phyloP scores from a whole-genome alignment of 2,329 filamentous ascomycete species.

The Cyphellophora attinorum region DNA sequence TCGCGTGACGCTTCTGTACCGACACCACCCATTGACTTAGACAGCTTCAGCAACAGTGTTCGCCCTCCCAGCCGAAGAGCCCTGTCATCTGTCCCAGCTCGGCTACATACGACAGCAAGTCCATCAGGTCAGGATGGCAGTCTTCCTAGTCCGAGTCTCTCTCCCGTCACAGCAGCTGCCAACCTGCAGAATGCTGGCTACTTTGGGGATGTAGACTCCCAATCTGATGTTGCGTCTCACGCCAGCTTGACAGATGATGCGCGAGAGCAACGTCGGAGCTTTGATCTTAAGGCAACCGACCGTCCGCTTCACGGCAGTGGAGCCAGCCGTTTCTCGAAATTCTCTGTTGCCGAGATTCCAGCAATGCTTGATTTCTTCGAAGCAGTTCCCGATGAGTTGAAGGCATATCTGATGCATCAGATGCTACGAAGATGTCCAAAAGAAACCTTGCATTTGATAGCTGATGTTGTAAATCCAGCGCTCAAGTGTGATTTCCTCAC shows the following conservation, averaged over 20 bases:
- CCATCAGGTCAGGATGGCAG: constrained; percentile 75
- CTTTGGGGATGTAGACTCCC: constrained; percentile 35
- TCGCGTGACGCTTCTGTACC: constrained; percentile 18
- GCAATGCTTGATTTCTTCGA: constrained; percentile 84
- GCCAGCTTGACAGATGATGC: constrained; percentile 12
- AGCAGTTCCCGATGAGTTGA: constrained; percentile 79
- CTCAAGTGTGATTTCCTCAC: constrained; percentile 88
- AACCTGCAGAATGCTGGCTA: constrained; percentile 35
- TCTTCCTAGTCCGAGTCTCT: constrained; percentile 87
- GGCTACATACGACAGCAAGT: constrained; percentile 52
- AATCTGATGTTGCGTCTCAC: constrained; percentile 27
- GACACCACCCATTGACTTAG: constrained; percentile 17
- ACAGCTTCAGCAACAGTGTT: constrained; percentile 11
- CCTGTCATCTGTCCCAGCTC: constrained; percentile 20
- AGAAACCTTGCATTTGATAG: constrained; percentile 79
- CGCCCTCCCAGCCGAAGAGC: constrained; percentile 28
- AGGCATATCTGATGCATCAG: constrained; percentile 95
- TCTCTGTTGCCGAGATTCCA: constrained; percentile 65
- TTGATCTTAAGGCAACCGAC: not conserved
- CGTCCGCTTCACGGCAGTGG: constrained; percentile 3
- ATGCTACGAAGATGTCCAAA: constrained; percentile 80
- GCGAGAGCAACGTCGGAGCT: constrained; percentile 6
- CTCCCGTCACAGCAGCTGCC: constrained; percentile 76
- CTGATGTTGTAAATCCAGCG: constrained; percentile 83
- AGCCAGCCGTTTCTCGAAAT: constrained; percentile 13